Evolutionary conservation across 768 basidiomycete genomes (phyloP).

Genomic region (Strobilomyces confusus): DNA sequence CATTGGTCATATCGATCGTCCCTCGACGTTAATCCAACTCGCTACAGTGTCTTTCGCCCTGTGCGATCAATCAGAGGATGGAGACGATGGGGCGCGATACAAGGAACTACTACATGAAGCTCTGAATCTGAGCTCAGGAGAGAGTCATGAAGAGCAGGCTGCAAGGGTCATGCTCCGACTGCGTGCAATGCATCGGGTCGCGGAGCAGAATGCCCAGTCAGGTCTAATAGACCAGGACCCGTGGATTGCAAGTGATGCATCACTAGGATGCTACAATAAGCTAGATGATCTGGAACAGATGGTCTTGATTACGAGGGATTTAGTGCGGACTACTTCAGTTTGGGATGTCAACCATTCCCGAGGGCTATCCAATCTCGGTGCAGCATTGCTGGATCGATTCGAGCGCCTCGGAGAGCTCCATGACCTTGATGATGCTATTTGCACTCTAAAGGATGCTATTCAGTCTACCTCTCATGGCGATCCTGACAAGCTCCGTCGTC

Average conservation of each 20-base stretch:
- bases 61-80: neutral
- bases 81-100: neutral
- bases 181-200: neutral
- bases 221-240: neutral
- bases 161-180: neutral
- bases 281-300: too few species aligned
- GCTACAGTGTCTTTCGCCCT: neutral
- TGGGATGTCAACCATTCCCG: neutral
- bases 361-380: neutral
- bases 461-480: too few species aligned
- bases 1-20: too few species aligned
- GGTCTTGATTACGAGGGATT: neutral
- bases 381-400: neutral
- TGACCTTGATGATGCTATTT: too few species aligned
- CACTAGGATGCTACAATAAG: neutral
- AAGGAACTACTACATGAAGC: neutral
- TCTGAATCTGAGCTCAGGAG: neutral
- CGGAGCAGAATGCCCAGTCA: neutral
- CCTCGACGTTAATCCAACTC: neutral
- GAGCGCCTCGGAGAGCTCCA: too few species aligned
- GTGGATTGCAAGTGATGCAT: neutral
- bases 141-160: neutral
- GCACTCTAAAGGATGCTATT: too few species aligned
- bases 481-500: too few species aligned
- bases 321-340: neutral